Conservation (phyloP, 352 stramenopile species). For the Paralagenidium karlingii region DNA sequence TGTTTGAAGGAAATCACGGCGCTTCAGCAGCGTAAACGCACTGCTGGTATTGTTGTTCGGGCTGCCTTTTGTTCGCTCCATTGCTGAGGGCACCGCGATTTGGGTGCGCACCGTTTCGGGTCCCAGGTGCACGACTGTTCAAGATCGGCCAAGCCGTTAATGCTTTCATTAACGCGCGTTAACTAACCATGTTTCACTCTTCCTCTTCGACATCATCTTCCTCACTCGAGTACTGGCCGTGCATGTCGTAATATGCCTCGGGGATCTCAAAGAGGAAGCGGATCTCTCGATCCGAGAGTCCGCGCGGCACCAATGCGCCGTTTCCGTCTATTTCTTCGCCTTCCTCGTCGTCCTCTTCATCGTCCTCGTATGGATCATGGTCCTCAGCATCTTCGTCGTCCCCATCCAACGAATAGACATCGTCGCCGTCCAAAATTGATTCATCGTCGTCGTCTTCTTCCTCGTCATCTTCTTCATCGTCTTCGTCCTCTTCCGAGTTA, state of each 20-base stretch:
- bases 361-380: constrained; percentile 13
- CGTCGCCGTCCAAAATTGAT: constrained; percentile 8
- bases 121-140: too few relatives aligned
- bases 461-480: constrained; percentile 25
- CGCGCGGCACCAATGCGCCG: constrained; percentile 12
- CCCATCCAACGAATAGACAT: constrained; percentile 25
- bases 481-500: constrained; percentile 19
- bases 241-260: constrained; percentile 53
- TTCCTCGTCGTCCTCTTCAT: constrained; percentile 15
- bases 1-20: constrained; percentile 59
- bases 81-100: background rate
- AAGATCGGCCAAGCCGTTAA: too few relatives aligned
- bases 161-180: too few relatives aligned
- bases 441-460: constrained; percentile 32
- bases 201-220: constrained; percentile 54
- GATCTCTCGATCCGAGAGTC: constrained; percentile 38
- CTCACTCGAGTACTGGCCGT: constrained; percentile 64
- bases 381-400: constrained; percentile 18
- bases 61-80: constrained; percentile 15
- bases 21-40: constrained; percentile 36
- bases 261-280: constrained; percentile 62
- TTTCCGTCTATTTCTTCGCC: constrained; percentile 21
- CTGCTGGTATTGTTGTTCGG: constrained; percentile 20
- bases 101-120: too few relatives aligned
- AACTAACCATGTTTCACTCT: constrained; percentile 3